Base-by-base conservation (phyloP, 768 basidiomycete species). In the Russula compacta region DNA sequence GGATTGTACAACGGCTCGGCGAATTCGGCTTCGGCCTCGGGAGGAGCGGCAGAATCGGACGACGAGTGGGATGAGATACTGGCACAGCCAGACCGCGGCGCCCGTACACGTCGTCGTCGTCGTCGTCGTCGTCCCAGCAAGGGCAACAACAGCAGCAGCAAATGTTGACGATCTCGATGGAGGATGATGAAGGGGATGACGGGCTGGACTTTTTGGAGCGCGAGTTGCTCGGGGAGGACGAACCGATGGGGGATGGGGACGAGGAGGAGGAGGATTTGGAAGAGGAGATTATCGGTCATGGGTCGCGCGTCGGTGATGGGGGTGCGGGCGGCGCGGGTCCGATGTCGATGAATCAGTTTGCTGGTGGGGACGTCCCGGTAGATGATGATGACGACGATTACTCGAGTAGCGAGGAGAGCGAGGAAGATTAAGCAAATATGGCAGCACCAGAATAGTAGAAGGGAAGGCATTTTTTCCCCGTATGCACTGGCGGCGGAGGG, bases 331-430 rank as follows among this genome's bases (percentile, higher is more conserved):
- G n/a, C 10, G 43, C 17, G 47, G 48, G 49, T 10, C 82, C 81
- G 12, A 76, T 84, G 35, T 82, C 83, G 38, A 61, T 83, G 61
- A 78, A 78, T 61, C 74, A 76, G 60, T 76, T 79, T 61, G 82
- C 75, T 9, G 78, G 74, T 47, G 78, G 75, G 65, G 70, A 38
- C 15, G 17, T 24, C 4, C 17, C 60, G 21, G 67, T 59, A 46
- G 73, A 64, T 39, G 73, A 77, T 38, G 77, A 81, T 33, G 80
- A 81, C 53, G 81, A 79, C 43, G 80, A 77, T 58, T 77, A 78
- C 17, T 78, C 79, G 9, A 83, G 81, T 63, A 77, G 64, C 40
- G 75, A 82, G 32, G 81, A 83, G 3, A 81, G 78, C 65, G 82
- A 83, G 5, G 65, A 66, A 21, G 57, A 63, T n/a, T 59, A 39